These are phyloP conservation scores for Cladorrhinum samala DNA, from an alignment of 495 filamentous ascomycete genomes.

Conservation along the genomic window DNA sequence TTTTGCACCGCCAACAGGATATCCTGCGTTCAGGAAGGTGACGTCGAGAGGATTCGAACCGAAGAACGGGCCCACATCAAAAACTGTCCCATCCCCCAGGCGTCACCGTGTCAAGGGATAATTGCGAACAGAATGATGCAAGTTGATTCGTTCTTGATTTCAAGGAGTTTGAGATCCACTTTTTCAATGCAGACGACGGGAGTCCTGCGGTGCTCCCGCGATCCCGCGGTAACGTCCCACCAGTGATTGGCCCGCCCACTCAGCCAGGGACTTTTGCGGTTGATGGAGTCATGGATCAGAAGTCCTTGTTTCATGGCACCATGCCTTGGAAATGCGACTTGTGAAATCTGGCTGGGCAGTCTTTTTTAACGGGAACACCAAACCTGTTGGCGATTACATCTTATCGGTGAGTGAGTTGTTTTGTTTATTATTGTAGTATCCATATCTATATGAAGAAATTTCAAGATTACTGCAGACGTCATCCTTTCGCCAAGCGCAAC, in stretches of 20 bases:
- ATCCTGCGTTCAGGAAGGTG: conserved; percentile 13
- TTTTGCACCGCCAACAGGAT: neutral
- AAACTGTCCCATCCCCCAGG: neutral
- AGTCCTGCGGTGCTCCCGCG: too few relatives aligned
- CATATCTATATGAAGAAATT: too few relatives aligned
- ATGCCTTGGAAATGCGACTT: too few relatives aligned
- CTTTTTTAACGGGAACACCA: neutral
- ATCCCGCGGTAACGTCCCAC: neutral
- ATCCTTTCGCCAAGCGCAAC: too few relatives aligned
- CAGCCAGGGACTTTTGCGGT: too few relatives aligned
- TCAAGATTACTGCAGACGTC: too few relatives aligned
- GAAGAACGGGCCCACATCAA: neutral
- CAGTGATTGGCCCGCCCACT: conserved; percentile 3
- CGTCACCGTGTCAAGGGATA: conserved; percentile 25
- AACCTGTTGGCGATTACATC: neutral
- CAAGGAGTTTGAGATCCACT: conserved; percentile 1
- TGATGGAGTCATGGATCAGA: too few relatives aligned
- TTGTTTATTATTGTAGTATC: too few relatives aligned
- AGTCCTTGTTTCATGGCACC: too few relatives aligned
- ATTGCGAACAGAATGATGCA: conserved; percentile 9
- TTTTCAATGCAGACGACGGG: neutral
- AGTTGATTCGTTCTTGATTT: conserved; percentile 8
- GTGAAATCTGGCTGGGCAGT: too few relatives aligned
- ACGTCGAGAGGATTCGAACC: conserved; percentile 11
- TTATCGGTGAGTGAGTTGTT: too few relatives aligned